phyloP scores from a whole-genome alignment of 768 basidiomycete species.

The Guyanaporus albipodus region DNA sequence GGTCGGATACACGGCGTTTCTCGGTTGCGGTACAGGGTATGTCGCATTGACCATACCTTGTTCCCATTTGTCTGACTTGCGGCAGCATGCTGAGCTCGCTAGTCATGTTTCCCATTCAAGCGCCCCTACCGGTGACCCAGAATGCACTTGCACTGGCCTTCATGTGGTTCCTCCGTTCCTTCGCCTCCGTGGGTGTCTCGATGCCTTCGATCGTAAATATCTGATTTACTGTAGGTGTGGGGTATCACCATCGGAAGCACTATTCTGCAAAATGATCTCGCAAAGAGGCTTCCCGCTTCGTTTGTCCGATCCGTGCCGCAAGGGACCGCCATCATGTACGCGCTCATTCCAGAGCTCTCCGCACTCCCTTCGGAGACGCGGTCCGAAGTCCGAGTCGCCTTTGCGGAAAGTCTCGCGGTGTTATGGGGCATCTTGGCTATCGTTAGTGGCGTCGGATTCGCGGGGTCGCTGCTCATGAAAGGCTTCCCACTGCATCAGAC shows the following conservation, averaged over 20 bases:
- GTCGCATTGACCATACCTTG: background rate
- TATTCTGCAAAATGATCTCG: background rate
- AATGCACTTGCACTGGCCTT: background rate
- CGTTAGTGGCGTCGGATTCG: background rate
- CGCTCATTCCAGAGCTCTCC: background rate
- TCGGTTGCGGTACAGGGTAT: background rate
- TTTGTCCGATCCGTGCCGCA: background rate
- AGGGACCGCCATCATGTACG: background rate
- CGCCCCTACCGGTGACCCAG: background rate
- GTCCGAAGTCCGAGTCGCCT: background rate
- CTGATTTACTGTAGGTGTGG: background rate
- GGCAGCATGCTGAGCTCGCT: background rate
- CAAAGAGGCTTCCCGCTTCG: background rate
- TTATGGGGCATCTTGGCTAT: background rate
- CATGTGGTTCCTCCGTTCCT: background rate
- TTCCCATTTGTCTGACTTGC: background rate
- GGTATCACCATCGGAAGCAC: background rate
- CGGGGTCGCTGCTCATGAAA: background rate
- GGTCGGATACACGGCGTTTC: conserved; percentile 6
- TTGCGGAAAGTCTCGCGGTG: background rate
- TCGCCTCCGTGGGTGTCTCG: background rate
- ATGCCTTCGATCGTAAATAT: too few species aligned
- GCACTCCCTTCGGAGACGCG: background rate
- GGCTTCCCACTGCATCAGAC: background rate
- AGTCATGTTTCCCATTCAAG: background rate